These are phyloP conservation scores for Monosporascus ibericus DNA, from an alignment of 2,329 filamentous ascomycete species.

Conservation along the genomic window DNA sequence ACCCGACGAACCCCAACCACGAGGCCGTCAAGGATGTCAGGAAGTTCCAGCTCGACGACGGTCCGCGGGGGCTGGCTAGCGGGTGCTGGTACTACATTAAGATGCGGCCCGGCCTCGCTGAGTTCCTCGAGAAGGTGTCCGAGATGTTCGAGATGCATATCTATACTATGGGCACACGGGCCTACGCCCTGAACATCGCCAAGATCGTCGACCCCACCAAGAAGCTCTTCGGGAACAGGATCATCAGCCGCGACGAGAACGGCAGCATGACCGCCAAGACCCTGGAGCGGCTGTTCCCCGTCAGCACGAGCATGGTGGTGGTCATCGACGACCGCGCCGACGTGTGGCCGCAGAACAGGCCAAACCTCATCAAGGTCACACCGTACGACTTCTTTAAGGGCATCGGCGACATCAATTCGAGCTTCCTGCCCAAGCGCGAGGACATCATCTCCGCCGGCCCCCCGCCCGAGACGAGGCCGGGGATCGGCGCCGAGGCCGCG, in stretches of 20 bases:
- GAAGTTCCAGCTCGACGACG: slow-evolving; percentile 87
- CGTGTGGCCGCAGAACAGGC: slow-evolving; percentile 86
- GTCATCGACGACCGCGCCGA: slow-evolving; percentile 97
- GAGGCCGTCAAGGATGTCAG: slow-evolving; percentile 83
- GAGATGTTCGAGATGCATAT: slow-evolving; percentile 86
- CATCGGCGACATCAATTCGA: slow-evolving; percentile 97
- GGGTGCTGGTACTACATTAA: slow-evolving; percentile 99
- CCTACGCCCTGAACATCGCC: slow-evolving; percentile 90
- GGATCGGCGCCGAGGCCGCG: slow-evolving; percentile 8
- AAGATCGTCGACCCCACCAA: slow-evolving; percentile 87
- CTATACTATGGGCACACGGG: slow-evolving; percentile 97
- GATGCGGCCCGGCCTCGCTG: slow-evolving; percentile 76
- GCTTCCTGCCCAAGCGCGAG: slow-evolving; percentile 78
- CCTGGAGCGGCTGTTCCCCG: slow-evolving; percentile 84
- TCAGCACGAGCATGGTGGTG: slow-evolving; percentile 98
- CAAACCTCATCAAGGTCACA: slow-evolving; percentile 89
- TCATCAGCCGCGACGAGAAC: slow-evolving; percentile 95
- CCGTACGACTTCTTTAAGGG: slow-evolving; percentile 98
- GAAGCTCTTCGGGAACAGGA: slow-evolving; percentile 86
- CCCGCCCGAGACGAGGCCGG: slow-evolving; percentile 12
- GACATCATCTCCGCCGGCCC: slow-evolving; percentile 37
- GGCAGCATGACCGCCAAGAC: slow-evolving; percentile 89
- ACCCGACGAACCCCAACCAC: slow-evolving; percentile 84
- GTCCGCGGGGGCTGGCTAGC: slow-evolving; percentile 58
- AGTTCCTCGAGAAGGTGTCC: slow-evolving; percentile 59